Evolutionary conservation across 345 rosid genomes (phyloP), one percentile per base, ranked within the genome.

Genomic region (Brassica napus): DNA sequence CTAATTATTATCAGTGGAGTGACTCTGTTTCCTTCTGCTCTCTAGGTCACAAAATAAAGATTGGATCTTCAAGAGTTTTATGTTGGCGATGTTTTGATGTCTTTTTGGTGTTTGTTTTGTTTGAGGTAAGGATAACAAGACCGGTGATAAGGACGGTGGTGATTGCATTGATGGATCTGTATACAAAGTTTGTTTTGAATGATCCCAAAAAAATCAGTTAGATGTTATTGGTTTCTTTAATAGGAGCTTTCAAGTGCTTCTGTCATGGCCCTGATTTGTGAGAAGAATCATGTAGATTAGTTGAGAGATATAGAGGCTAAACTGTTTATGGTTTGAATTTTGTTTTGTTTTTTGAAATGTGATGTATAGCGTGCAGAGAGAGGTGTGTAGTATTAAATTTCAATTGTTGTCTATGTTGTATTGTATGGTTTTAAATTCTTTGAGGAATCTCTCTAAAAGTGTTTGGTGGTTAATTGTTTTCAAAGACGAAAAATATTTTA

Each of bases 21-120:
- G 84, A 86, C 98, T 80, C 79, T 95, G 81, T 95, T 95, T 82
- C 93, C 92, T 74, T 93, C 97, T 77, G 95, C 94, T 30, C 59
- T 95, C 21, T 98, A 95, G 97, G 98, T 94, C 75, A 80, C 47
- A 74, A 31, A 10, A 42, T 5, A 49, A 74, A 63, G 71, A 47
- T 30, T 37, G 3, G 3, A 28, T 75, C 52, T 66, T 2, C 44
- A 2, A 11, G 0, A 16, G n/a, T 26, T 58, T 18, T 0, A 0
- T 37, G 6, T 35, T 65, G 66, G 35, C 26, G 55, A 59, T 80
- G 37, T 52, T 23, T 55, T 71, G 72, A 76, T 37, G 8, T 14
- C n/a, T 63, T 57, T 66, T 4, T 0, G 1, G 14, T 35, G 10
- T n/a, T 23, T 61, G 31, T 64, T 63, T 71, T 87, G 2, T 8